Evolutionary conservation across 352 stramenopile species (phyloP).

Genomic region (Pythium rishiriense): DNA sequence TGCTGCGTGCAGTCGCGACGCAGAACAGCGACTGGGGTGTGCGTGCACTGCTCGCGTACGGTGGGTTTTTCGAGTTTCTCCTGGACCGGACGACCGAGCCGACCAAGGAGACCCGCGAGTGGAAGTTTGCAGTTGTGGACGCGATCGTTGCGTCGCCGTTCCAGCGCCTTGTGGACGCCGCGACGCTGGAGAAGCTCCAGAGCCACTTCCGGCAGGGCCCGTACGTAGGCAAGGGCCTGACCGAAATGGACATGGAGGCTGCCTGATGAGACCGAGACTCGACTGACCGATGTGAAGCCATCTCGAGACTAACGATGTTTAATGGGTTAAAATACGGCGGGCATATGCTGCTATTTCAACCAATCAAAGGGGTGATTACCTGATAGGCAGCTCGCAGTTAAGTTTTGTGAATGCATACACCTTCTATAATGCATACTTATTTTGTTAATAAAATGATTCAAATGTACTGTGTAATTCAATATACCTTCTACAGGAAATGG

Average conservation of each 20-base stretch:
- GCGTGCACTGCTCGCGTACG: conserved; percentile 63
- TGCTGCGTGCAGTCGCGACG: conserved; percentile 75
- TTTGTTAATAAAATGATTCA: neutral
- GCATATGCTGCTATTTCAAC: conserved; percentile 4
- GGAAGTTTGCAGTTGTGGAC: conserved; percentile 88
- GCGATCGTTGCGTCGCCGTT: conserved; percentile 72
- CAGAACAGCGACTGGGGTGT: conserved; percentile 84
- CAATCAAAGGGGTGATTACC: conserved; percentile 4
- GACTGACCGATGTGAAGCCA: conserved; percentile 15
- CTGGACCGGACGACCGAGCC: conserved; percentile 79
- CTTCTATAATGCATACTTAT: neutral
- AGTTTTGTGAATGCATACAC: neutral
- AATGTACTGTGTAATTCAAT: neutral
- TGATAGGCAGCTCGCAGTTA: conserved; percentile 2
- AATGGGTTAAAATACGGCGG: conserved; percentile 19
- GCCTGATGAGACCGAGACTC: conserved; percentile 26
- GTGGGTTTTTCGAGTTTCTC: conserved; percentile 85
- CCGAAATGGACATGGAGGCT: conserved; percentile 69
- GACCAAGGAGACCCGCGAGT: conserved; percentile 83
- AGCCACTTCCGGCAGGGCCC: conserved; percentile 55
- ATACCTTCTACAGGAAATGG: neutral
- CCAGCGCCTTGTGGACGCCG: conserved; percentile 49
- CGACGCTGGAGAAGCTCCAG: conserved; percentile 56
- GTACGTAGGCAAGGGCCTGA: conserved; percentile 51
- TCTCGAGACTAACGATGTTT: neutral